Conservation (phyloP, 2,329 filamentous ascomycete genomes). For the Trichoderma endophyticum region DNA sequence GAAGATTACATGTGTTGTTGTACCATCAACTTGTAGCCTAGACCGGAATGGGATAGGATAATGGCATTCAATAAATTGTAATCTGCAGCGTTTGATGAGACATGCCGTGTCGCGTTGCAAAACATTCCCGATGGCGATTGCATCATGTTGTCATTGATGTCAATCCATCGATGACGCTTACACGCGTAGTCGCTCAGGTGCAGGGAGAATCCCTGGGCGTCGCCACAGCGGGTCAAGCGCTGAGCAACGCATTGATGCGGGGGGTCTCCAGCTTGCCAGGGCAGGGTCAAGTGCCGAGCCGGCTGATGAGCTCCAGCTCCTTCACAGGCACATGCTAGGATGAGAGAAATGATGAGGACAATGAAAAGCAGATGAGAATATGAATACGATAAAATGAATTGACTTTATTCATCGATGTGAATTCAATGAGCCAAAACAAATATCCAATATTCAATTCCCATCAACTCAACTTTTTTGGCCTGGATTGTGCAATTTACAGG, state of each 20-base stretch:
- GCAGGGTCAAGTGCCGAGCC: background rate
- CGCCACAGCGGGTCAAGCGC: constrained; percentile 14
- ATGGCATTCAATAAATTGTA: background rate
- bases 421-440: too few relatives aligned
- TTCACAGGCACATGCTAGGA: background rate
- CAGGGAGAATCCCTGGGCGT: background rate
- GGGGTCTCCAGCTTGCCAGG: background rate
- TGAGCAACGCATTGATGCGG: background rate
- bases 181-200: background rate
- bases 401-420: background rate
- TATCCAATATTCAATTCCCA: background rate
- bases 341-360: background rate
- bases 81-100: background rate
- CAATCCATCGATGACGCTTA: constrained; percentile 11
- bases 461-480: background rate
- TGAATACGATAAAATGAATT: background rate
- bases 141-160: background rate
- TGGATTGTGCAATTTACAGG: background rate
- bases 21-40: background rate
- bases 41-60: background rate
- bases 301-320: background rate
- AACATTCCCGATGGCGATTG: background rate
- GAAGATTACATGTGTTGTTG: background rate
- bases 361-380: background rate
- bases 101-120: background rate